Evolutionary conservation across 208 protist genomes (phyloP), one percentile per base, ranked within the genome.

Genomic region (Wallacemonas sp.): DNA sequence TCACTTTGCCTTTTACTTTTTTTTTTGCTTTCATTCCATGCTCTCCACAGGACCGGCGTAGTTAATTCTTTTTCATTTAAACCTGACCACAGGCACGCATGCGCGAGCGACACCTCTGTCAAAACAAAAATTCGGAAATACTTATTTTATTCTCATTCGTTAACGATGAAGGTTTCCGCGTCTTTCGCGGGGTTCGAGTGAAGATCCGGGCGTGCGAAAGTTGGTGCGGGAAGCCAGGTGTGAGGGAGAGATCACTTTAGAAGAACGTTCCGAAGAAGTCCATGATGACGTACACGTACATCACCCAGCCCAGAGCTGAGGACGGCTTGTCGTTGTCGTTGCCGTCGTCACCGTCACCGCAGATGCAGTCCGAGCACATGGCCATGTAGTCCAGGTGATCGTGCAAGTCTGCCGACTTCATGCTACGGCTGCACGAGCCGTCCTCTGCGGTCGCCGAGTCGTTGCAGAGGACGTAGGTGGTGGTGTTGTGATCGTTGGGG

Each of bases 321-420:
- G 36, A 73, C 14, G 72, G 59, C 52, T 14, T 10, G n/a, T 1
- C 28, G 52, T 25, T 16, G 5, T 33, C 26, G 7, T 59, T 23
- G 1, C 26, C 32, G 32, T 33, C 52, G 31, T 59, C 31, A n/a
- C 11, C n/a, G 26, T 7, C 31, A 59, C 31, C 52, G n/a, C 76
- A 87, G 41, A 68, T 45, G 46, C 86, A 92, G 2, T 38, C 54
- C 1, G 82, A 83, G 63, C 72, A 87, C 36, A 70, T 61, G 45
- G 72, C 75, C 20, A 92, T 55, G 64, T 92, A 92, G n/a, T 62
- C 11, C 48, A 86, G 54, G 55, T 92, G 86, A 41, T 92, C 82
- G 18, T 64, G 12, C 18, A 86, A 44, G 10, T 39, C 67, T 12
- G 66, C 63, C 10, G 44, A 45, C 22, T 63, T 70, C 26, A 84